A percentile compares a stretch with the other conserved stretches of the same genome.
phyloP scores from a whole-genome alignment of 176 grass and related monocot species.

The Oryza rufipogon region DNA sequence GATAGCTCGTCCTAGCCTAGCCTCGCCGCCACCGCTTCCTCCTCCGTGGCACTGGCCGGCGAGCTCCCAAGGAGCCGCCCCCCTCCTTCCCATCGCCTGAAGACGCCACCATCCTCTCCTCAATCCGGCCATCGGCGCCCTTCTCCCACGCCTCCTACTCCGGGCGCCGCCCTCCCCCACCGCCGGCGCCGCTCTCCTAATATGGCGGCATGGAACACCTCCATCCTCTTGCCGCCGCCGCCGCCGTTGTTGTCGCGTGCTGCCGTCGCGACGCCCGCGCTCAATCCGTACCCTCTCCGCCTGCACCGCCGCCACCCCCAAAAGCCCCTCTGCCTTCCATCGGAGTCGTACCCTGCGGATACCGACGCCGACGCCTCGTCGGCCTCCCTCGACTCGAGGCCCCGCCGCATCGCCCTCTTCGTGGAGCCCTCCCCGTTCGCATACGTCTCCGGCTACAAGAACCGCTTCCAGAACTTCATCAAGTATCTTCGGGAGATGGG shows the following conservation, averaged over 20 bases:
- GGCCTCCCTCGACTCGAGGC: constrained; percentile 39
- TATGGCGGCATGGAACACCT: constrained; percentile 17
- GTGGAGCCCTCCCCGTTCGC: constrained; percentile 94
- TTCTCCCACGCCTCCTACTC: no score
- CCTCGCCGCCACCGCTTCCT: no score
- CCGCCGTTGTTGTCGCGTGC: not conserved
- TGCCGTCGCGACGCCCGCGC: not conserved
- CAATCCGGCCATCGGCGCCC: no score
- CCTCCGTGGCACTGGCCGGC: no score
- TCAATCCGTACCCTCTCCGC: not conserved
- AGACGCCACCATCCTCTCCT: no score
- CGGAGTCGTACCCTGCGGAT: not conserved
- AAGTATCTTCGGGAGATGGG: constrained; percentile 92
- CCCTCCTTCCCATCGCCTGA: no score
- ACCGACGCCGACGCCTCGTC: not conserved
- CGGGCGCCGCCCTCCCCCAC: no score
- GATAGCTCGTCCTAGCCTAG: no score
- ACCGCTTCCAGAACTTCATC: constrained; percentile 99
- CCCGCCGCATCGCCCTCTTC: constrained; percentile 87
- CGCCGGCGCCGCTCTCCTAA: no score
- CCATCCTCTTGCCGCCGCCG: constrained; percentile 22
- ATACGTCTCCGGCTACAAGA: constrained; percentile 97
- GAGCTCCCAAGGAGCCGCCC: no score
- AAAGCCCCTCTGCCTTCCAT: not conserved
- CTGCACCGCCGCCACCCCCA: not conserved